phyloP scores from a whole-genome alignment of 1,284 basidiomycete species.

The Pyrrhoderma lamaoense region DNA sequence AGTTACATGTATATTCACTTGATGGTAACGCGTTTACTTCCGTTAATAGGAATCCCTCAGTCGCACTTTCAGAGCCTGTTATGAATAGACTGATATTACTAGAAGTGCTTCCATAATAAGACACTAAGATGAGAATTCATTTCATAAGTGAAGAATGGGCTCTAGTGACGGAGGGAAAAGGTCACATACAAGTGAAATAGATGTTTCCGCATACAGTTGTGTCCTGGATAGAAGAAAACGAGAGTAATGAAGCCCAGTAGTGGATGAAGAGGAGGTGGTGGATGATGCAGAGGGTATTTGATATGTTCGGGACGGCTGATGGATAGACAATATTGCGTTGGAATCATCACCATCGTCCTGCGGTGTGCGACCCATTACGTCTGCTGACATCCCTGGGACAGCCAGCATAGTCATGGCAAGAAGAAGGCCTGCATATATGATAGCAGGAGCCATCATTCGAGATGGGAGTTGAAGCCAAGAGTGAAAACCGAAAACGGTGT shows the following conservation, averaged over 20 bases:
- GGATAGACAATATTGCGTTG: conserved; percentile 3
- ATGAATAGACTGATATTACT: too few species aligned
- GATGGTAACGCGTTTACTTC: too few species aligned
- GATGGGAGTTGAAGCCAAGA: background rate
- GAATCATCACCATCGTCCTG: conserved; percentile 1
- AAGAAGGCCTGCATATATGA: background rate
- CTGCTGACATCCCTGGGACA: background rate
- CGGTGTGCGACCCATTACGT: conserved; percentile 1
- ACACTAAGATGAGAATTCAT: too few species aligned
- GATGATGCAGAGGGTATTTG: too few species aligned
- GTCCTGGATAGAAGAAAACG: too few species aligned
- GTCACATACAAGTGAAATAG: conserved; percentile 3
- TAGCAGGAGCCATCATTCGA: background rate
- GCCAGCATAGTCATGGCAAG: background rate
- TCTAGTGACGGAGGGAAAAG: background rate
- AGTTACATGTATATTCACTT: conserved; percentile 8
- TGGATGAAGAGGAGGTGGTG: too few species aligned
- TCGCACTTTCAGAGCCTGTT: too few species aligned
- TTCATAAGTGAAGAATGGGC: too few species aligned
- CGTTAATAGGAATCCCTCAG: too few species aligned
- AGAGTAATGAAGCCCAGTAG: too few species aligned
- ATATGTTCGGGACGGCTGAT: conserved; percentile 3
- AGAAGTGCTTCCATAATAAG: too few species aligned
- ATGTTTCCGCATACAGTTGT: conserved; percentile 11
- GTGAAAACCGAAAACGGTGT: background rate